Evolutionary conservation across 2,329 filamentous ascomycete species (phyloP).

Genomic region (Emergomyces africanus): DNA sequence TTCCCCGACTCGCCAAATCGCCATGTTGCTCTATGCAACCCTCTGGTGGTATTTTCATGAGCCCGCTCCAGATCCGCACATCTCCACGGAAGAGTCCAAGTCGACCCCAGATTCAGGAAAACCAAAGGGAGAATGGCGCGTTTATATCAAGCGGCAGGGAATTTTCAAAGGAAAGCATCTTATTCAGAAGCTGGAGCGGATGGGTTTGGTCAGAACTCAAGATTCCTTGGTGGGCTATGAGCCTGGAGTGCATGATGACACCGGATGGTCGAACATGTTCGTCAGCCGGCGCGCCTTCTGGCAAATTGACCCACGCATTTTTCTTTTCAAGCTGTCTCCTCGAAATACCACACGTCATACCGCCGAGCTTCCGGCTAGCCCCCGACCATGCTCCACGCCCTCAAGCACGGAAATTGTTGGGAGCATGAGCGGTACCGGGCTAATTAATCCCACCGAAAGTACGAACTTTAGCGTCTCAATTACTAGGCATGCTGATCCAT

Average conservation of each 20-base stretch:
- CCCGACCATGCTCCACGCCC: slow-evolving; percentile 28
- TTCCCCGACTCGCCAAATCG: slow-evolving; percentile 77
- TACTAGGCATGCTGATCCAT: slow-evolving; percentile 45
- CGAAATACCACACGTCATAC: slow-evolving; percentile 46
- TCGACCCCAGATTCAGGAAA: slow-evolving; percentile 55
- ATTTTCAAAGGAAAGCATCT: slow-evolving; percentile 72
- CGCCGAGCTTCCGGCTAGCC: slow-evolving; percentile 35
- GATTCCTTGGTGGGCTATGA: slow-evolving; percentile 62
- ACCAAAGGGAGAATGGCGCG: slow-evolving; percentile 74
- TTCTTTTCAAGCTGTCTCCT: slow-evolving; percentile 56
- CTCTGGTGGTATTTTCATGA: slow-evolving; percentile 98
- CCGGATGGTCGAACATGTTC: slow-evolving; percentile 66
- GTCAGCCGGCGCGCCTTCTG: slow-evolving; percentile 72
- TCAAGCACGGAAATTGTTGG: slow-evolving; percentile 2
- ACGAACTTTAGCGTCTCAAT: background rate
- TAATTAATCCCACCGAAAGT: background rate
- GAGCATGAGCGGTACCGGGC: background rate
- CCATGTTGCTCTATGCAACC: slow-evolving; percentile 93
- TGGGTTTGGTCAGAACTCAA: slow-evolving; percentile 69
- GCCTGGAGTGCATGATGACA: slow-evolving; percentile 45
- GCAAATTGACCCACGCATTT: slow-evolving; percentile 78
- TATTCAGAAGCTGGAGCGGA: slow-evolving; percentile 81
- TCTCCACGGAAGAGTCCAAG: slow-evolving; percentile 51
- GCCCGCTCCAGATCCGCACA: slow-evolving; percentile 51
- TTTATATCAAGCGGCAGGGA: slow-evolving; percentile 76